These are phyloP conservation scores for Porphyridium purpureum DNA, from an alignment of 23 red algal genomes.

Conservation along the genomic window DNA sequence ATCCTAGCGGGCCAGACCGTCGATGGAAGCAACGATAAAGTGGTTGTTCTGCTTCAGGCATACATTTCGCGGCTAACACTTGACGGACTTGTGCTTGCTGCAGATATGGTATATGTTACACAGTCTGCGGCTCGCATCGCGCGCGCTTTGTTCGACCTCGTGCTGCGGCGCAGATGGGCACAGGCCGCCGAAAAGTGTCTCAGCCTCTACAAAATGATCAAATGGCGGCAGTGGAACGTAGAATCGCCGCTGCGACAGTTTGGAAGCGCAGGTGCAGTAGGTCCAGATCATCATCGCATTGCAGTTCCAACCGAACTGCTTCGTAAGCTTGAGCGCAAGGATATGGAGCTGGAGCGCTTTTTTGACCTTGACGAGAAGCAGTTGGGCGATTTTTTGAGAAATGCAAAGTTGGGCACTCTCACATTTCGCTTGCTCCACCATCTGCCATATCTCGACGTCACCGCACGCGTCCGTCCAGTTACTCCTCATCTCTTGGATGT, in stretches of 20 bases:
- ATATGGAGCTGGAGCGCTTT: slow-evolving; percentile 58
- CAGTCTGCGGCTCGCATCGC: slow-evolving; percentile 49
- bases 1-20: slow-evolving; percentile 43
- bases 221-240: slow-evolving; percentile 33
- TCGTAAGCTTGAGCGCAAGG: slow-evolving; percentile 29
- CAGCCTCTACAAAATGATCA: slow-evolving; percentile 65
- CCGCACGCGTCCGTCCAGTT: slow-evolving; percentile 22
- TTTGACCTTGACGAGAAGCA: slow-evolving; percentile 44
- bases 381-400: slow-evolving; percentile 54
- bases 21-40: slow-evolving; percentile 60
- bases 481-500: slow-evolving; percentile 17
- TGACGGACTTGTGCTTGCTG: slow-evolving; percentile 35
- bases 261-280: slow-evolving; percentile 9
- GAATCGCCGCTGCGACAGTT: slow-evolving; percentile 30
- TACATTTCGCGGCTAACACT: slow-evolving; percentile 59
- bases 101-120: slow-evolving; percentile 67
- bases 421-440: slow-evolving; percentile 50
- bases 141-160: slow-evolving; percentile 70
- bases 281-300: slow-evolving; percentile 7
- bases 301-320: slow-evolving; percentile 20
- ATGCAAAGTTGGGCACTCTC: slow-evolving; percentile 33
- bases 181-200: slow-evolving; percentile 55
- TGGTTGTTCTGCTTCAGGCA: slow-evolving; percentile 71
- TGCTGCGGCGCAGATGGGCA: slow-evolving; percentile 35
- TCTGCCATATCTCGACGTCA: slow-evolving; percentile 33